These are phyloP conservation scores for Coemansia sp. DNA, from an alignment of 192 early-diverging fungal species.

Conservation along the genomic window DNA sequence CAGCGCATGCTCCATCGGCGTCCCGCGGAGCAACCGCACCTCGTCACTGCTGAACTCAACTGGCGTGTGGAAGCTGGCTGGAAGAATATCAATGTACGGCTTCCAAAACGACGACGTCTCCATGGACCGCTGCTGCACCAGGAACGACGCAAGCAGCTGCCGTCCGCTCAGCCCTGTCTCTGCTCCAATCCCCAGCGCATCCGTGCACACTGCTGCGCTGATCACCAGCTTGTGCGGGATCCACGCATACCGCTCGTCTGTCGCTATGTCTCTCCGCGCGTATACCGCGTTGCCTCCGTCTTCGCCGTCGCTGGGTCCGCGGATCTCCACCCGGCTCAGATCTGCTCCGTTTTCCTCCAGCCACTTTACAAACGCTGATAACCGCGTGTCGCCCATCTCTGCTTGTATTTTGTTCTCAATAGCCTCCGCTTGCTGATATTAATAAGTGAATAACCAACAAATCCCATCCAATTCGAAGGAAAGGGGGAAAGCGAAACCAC, in stretches of 20 bases:
- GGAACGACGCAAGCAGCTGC: constrained; percentile 54
- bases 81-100: constrained; percentile 64
- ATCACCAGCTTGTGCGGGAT: constrained; percentile 59
- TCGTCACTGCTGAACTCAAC: constrained; percentile 56
- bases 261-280: constrained; percentile 33
- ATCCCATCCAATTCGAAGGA: too few species aligned
- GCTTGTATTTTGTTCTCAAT: too few species aligned
- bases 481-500: too few species aligned
- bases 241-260: constrained; percentile 51
- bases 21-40: constrained; percentile 51
- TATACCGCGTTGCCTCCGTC: constrained; percentile 56
- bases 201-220: constrained; percentile 53
- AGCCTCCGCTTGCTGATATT: too few species aligned
- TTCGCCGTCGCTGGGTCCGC: constrained; percentile 9
- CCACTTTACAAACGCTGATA: constrained; percentile 38
- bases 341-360: constrained; percentile 47
- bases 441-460: too few species aligned
- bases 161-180: constrained; percentile 28
- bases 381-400: background rate
- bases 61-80: constrained; percentile 57
- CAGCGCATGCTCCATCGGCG: constrained; percentile 55
- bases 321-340: constrained; percentile 36
- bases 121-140: constrained; percentile 53
- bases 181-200: constrained; percentile 17
- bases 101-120: constrained; percentile 56